Conservation (phyloP, 345 rosid genomes). For the Eucalyptus cloeziana region DNA sequence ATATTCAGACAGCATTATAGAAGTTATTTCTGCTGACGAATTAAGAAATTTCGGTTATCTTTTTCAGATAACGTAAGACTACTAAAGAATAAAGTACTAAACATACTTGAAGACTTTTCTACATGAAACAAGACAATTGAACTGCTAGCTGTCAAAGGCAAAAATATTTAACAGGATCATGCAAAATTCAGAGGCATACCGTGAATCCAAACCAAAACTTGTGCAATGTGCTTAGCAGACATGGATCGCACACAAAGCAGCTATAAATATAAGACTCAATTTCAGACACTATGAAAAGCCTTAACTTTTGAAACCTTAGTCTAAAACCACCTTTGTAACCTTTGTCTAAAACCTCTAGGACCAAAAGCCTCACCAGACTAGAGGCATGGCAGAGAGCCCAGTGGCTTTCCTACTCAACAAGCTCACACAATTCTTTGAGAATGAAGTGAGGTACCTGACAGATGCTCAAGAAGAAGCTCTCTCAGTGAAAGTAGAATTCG, state of each 20-base stretch:
- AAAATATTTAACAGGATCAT: background rate
- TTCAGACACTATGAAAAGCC: background rate
- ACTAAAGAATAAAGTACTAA: background rate
- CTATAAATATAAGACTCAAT: background rate
- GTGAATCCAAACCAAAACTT: background rate
- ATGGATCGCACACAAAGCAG: background rate
- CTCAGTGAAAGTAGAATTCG: constrained; percentile 1
- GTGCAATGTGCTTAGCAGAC: background rate
- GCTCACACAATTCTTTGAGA: background rate
- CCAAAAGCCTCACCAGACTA: background rate
- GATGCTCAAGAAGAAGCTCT: background rate
- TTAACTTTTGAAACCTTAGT: background rate
- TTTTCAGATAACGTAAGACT: background rate
- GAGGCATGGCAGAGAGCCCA: background rate
- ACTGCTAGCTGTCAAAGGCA: background rate
- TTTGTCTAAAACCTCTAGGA: background rate
- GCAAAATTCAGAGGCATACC: background rate
- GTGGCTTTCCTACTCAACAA: background rate
- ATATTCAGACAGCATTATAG: background rate
- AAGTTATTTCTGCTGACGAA: background rate
- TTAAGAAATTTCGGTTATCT: background rate
- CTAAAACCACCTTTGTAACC: background rate
- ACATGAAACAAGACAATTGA: background rate
- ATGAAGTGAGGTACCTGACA: background rate
- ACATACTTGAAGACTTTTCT: background rate